Conservation (phyloP, 495 filamentous ascomycete species). For the Recurvomyces mirabilis region DNA sequence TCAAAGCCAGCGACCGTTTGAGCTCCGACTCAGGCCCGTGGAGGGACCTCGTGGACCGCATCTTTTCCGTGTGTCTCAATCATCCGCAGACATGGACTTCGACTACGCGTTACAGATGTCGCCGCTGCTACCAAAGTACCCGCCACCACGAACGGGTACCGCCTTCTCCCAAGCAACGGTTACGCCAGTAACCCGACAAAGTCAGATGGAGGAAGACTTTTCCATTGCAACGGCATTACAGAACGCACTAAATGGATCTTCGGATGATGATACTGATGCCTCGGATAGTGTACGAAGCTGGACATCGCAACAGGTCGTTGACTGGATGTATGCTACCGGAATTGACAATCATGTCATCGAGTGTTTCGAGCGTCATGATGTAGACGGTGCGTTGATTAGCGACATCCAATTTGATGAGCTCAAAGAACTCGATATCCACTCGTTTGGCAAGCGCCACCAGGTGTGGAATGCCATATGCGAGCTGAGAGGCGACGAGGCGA, state of each 20-base stretch:
- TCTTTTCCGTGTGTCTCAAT: slow-evolving; percentile 58
- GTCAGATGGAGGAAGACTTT: slow-evolving; percentile 2
- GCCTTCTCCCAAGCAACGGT: slow-evolving; percentile 22
- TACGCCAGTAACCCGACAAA: slow-evolving; percentile 12
- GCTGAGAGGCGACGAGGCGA: slow-evolving; percentile 41
- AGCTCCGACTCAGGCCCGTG: slow-evolving; percentile 44
- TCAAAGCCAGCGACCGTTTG: slow-evolving; percentile 32
- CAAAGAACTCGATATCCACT: slow-evolving; percentile 86
- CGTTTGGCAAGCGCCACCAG: slow-evolving; percentile 79
- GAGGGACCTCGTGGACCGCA: slow-evolving; percentile 78
- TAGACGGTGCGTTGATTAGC: slow-evolving; percentile 71
- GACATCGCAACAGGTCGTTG: slow-evolving; percentile 63
- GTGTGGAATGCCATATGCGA: slow-evolving; percentile 75
- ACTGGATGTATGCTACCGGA: slow-evolving; percentile 64
- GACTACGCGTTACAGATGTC: slow-evolving; percentile 50
- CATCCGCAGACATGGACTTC: slow-evolving; percentile 45
- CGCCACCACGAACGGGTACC: slow-evolving; percentile 24
- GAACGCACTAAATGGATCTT: slow-evolving; percentile 12
- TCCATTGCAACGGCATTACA: slow-evolving; percentile 10
- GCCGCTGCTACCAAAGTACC: slow-evolving; percentile 39
- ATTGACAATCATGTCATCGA: slow-evolving; percentile 65
- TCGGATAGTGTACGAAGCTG: slow-evolving; percentile 41
- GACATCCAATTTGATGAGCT: slow-evolving; percentile 83
- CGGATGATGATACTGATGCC: slow-evolving; percentile 39
- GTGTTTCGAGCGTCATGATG: slow-evolving; percentile 81